Evolutionary conservation across 225 moss, liverwort and hornwort genomes (phyloP), one percentile per base, ranked within the genome.

Genomic region (Climacium dendroides): DNA sequence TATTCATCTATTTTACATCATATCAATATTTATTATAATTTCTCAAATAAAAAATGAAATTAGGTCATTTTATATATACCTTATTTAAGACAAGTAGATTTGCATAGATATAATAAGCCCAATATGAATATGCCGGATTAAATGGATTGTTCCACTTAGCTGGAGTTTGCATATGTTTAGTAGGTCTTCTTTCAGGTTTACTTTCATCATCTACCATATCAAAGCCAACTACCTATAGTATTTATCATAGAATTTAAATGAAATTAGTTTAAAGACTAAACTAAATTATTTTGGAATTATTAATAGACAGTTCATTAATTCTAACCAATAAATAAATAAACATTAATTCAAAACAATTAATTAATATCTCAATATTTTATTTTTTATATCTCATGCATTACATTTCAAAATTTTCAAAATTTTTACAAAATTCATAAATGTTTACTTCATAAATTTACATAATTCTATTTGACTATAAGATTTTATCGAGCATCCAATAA

Each of bases 201-300:
- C 98, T 99, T 86, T 99, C 98, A 92, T 99, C 98, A 72, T 99
- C 98, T 73, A 99, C 98, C 97, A 97, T 99, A 89, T 99, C 98
- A 85, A 99, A 99, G 19, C 98, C 98, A 74, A 99, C 98, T 50
- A 99, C 98, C 98, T 98, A 28, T 6, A 69, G 13, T 54, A 70
- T 75, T 70, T 25, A 29, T 7, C 2, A 84, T 32, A 22, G 13
- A 57, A 61, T 35, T 83, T 43, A 1, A 64, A 76, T 77, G 2
- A n/a, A n/a, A 58, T 55, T 30, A 65, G 28, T 58, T 5, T 11
- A 1, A 69, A 19, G 5, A 11, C 19, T 16, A 54, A 5, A 8
- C 3, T 7, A 18, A 53, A 34, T 16, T 12, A 24, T 0, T 62
- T 8, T 29, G 17, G 0, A 29, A 29, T 24, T 29, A 15, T 18